Percentiles rank a stretch among this genome's conserved stretches.
Evolutionary conservation across 345 rosid species (phyloP).

Genomic region (Garcia nutans): DNA sequence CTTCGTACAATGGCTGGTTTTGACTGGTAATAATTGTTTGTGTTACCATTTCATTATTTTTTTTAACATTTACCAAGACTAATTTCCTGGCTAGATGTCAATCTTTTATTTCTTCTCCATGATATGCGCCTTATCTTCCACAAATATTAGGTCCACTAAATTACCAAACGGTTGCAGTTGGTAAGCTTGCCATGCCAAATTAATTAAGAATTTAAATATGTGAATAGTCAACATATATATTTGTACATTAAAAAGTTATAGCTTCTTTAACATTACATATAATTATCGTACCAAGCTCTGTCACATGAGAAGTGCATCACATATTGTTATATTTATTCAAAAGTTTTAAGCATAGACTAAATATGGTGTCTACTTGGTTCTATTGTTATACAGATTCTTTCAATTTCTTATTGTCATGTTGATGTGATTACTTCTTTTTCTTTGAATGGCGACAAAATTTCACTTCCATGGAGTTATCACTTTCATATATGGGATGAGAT

Average conservation of each 20-base stretch:
- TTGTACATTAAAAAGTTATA: not conserved
- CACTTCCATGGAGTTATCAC: not conserved
- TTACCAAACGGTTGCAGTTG: not conserved
- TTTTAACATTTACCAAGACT: too few relatives aligned
- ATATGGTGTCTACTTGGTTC: too few relatives aligned
- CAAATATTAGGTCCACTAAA: not conserved
- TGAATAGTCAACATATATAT: not conserved
- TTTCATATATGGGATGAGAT: not conserved
- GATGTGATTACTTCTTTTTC: conserved; percentile 2
- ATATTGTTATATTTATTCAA: too few relatives aligned
- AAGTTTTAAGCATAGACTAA: too few relatives aligned
- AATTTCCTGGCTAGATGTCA: not conserved
- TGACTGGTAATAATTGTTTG: not conserved
- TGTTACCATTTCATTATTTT: not conserved
- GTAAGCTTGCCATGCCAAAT: not conserved
- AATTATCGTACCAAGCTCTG: not conserved
- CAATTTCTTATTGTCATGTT: not conserved
- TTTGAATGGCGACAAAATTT: not conserved
- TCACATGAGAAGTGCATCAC: too few relatives aligned
- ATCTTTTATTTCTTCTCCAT: not conserved
- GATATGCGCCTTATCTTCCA: not conserved
- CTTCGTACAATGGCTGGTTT: not conserved
- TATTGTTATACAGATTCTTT: not conserved
- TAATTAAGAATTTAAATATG: not conserved
- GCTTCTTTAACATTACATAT: not conserved